phyloP scores from a whole-genome alignment of 2,329 filamentous ascomycete genomes.

The Emmonsiellopsis sp. region DNA sequence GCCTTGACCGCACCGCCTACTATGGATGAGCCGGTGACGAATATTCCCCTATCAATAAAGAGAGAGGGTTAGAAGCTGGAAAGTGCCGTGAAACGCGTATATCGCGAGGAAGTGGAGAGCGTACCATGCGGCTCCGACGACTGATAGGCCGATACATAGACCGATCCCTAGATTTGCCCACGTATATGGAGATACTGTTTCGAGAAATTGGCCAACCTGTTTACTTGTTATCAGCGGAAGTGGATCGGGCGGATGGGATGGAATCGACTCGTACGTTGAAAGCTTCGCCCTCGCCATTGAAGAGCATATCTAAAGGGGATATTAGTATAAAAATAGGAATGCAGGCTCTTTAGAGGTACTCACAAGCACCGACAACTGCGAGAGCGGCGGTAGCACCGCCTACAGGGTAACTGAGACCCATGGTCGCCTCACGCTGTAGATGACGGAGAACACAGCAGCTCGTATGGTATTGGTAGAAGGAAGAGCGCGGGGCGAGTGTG shows the following conservation, averaged over 20 bases:
- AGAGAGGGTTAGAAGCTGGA: neutral
- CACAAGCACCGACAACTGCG: slow-evolving; percentile 70
- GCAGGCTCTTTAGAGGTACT: slow-evolving; percentile 28
- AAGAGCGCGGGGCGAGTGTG: neutral
- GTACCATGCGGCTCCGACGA: slow-evolving; percentile 94
- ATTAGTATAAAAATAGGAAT: slow-evolving; percentile 6
- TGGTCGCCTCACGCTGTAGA: slow-evolving; percentile 32
- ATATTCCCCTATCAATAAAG: slow-evolving; percentile 70
- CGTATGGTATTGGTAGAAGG: neutral
- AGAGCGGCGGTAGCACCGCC: slow-evolving; percentile 61
- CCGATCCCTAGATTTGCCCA: slow-evolving; percentile 89
- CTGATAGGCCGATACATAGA: slow-evolving; percentile 90
- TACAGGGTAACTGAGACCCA: slow-evolving; percentile 65
- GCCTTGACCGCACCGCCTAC: slow-evolving; percentile 93
- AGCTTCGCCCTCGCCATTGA: slow-evolving; percentile 87
- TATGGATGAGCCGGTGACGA: slow-evolving; percentile 96
- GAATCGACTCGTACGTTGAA: slow-evolving; percentile 64
- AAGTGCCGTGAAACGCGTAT: neutral
- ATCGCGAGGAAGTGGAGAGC: slow-evolving; percentile 16
- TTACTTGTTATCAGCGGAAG: slow-evolving; percentile 17
- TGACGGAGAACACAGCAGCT: slow-evolving; percentile 6
- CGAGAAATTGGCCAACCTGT: slow-evolving; percentile 85
- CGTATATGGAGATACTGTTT: slow-evolving; percentile 84
- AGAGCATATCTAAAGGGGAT: slow-evolving; percentile 75
- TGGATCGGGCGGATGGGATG: neutral